Evolutionary conservation across 2,329 filamentous ascomycete genomes (phyloP).

Genomic region (Biscogniauxia sp.): DNA sequence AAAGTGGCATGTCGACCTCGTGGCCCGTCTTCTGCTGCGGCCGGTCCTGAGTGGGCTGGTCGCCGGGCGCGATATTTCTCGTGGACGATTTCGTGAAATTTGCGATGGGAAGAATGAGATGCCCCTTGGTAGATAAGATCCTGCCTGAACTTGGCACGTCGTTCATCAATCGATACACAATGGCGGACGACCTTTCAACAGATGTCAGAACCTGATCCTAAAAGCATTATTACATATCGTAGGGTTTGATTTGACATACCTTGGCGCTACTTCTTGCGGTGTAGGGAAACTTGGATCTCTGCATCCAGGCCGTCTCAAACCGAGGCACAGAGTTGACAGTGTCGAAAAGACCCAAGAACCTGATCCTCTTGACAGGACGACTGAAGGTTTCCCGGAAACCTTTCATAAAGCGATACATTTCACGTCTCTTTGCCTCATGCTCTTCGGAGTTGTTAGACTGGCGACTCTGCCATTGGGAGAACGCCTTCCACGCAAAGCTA

Average conservation of each 20-base stretch:
- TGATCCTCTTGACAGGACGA: constrained; percentile 68
- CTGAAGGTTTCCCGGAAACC: constrained; percentile 80
- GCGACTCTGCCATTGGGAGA: constrained; percentile 69
- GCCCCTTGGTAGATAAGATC: constrained; percentile 61
- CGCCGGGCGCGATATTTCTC: constrained; percentile 38
- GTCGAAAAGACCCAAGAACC: constrained; percentile 77
- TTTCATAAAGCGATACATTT: constrained; percentile 73
- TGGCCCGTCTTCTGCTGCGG: constrained; percentile 1
- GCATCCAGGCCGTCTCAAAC: constrained; percentile 76
- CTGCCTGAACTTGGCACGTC: constrained; percentile 69
- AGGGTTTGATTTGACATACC: constrained; percentile 16
- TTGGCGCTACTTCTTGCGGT: constrained; percentile 56
- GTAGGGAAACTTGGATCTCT: constrained; percentile 73
- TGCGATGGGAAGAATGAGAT: constrained; percentile 17
- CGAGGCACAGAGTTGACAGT: constrained; percentile 77
- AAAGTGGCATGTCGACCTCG: constrained; percentile 20
- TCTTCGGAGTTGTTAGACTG: constrained; percentile 43
- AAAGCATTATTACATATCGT: background rate
- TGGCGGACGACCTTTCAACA: constrained; percentile 56
- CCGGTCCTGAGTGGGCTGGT: constrained; percentile 6
- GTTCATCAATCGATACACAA: constrained; percentile 68
- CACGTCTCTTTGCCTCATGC: constrained; percentile 48
- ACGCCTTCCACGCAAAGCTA: constrained; percentile 79
- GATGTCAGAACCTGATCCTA: background rate
- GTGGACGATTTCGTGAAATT: constrained; percentile 20